Evolutionary conservation across 805 yeast species (phyloP), one percentile per base, ranked within the genome.

Genomic region (Clavispora asparagi): DNA sequence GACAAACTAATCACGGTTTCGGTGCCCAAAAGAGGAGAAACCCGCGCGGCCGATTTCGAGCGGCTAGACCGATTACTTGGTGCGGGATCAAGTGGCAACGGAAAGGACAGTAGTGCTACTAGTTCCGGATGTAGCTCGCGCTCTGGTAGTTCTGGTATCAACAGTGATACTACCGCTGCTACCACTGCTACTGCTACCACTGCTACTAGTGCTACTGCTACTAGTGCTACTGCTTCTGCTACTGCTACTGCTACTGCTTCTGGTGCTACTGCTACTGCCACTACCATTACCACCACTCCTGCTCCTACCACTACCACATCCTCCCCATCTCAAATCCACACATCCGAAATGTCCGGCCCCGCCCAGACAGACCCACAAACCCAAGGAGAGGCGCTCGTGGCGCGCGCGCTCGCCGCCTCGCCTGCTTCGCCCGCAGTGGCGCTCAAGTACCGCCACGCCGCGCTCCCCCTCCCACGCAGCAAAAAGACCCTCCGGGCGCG

Each of bases 401-500:
- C 32, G 28, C 28, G 30, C 32, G 32, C 44, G 14, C 40, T 31
- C 13, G 29, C 39, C 11, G 37, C 13, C n/a, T 33, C 37, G 37
- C 37, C 37, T 25, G 37, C 37, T 7, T 33, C 37, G 37, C 37
- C 37, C 43, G 19, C 23, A 9, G 45, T 46, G 12, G 29, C 39
- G 29, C 40, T 41, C 8, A 55, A 53, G 43, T 55, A 63, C 33
- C 54, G 55, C 28, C 55, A 52, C 41, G 28, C 28, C 5, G 28
- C 42, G 16, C 46, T 54, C 25, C 55, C 60, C 19, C 57, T 68
- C 43, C 53, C 52, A 54, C 30, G 27, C 62, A 74, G 68, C 14
- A 60, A 64, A 19, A 50, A 50, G 9, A 65, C 60, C 36, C 48
- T 79, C 13, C 47, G 60, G 14, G 30, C 44, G 3, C 60, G 64